Conservation (phyloP, 352 stramenopile species). For the Globisporangium middletonii region DNA sequence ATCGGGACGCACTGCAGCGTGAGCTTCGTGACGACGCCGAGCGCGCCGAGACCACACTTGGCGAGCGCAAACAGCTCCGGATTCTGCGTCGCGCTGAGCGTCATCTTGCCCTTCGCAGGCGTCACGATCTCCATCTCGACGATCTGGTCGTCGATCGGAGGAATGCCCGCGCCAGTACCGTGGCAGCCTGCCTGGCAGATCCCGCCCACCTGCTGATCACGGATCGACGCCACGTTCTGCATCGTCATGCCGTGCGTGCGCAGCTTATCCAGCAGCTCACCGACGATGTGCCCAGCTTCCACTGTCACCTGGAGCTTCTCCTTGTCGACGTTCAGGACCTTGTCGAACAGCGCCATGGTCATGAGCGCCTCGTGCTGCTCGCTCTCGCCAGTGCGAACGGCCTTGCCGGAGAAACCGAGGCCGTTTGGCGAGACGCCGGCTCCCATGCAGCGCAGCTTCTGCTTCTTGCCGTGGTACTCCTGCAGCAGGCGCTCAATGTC, state of each 20-base stretch:
- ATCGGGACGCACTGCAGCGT: constrained; percentile 94
- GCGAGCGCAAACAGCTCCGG: constrained; percentile 88
- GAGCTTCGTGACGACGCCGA: constrained; percentile 96
- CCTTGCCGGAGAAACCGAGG: constrained; percentile 81
- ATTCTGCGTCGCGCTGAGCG: constrained; percentile 75
- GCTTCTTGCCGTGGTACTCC: constrained; percentile 52
- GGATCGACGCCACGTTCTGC: constrained; percentile 98
- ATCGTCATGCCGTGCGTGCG: constrained; percentile 91
- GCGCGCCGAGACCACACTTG: constrained; percentile 92
- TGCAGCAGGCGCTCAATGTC: constrained; percentile 63
- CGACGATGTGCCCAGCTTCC: constrained; percentile 67
- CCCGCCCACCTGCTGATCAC: constrained; percentile 96
- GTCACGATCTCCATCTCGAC: constrained; percentile 95
- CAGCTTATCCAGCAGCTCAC: constrained; percentile 70
- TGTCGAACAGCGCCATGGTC: constrained; percentile 90
- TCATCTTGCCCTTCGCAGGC: constrained; percentile 87
- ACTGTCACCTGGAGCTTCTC: constrained; percentile 92
- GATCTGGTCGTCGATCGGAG: constrained; percentile 97
- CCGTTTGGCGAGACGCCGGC: constrained; percentile 97
- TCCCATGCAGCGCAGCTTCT: constrained; percentile 91
- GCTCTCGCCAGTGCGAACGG: constrained; percentile 4
- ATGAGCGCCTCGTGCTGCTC: constrained; percentile 75
- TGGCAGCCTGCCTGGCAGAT: constrained; percentile 95
- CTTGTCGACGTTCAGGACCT: constrained; percentile 88
- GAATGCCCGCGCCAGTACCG: constrained; percentile 92